Evolutionary conservation across 805 yeast genomes (phyloP), one percentile per base, ranked within the genome.

Genomic region (Jamesozyma hellenica): DNA sequence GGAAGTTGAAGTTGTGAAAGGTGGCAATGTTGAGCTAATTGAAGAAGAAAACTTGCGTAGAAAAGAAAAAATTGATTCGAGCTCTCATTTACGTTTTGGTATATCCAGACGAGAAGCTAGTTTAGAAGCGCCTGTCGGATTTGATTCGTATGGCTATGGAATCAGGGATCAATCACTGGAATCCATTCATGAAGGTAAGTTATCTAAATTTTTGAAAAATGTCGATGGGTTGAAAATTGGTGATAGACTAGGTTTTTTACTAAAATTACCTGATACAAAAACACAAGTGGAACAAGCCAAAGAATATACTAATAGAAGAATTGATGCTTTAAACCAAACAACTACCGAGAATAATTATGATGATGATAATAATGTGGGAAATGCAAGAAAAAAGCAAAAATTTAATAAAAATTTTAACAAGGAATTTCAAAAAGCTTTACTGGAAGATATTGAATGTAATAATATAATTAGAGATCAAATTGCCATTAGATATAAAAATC

Each of bases 101-200:
- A 55, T 90, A 28, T 81, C 81, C 0, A 66, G 97, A 38, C 71
- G 86, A 45, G 97, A 90, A 53, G 92, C 95, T 2, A 75, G 86
- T 36, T 61, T 88, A 33, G 96, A 90, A 49, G 95, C 94, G 0
- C 97, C 99, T 0, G 92, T 88, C 5, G 99, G 99, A 3, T 85
- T 75, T 52, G 97, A 92, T 60, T 90, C 87, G 0, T 92, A 87
- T 62, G 90, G 96, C 0, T 90, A 92, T 59, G 96, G 95, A 2
- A 53, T 92, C 2, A 69, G 96, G 43, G 96, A 90, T 61, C 70
- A 72, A 28, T 68, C 71, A 6, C 88, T 94, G 2, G 82, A 83
- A 48, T 74, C 74, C 23, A 69, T 92, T 18, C 94, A 92, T 47
- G 57, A 55, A 28, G 64, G 65, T 13, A 52, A 50, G 34, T 33